Evolutionary conservation across 371 early-diverging fungal species (phyloP), one percentile per base, ranked within the genome.

Genomic region (Furculomyces boomerangus): DNA sequence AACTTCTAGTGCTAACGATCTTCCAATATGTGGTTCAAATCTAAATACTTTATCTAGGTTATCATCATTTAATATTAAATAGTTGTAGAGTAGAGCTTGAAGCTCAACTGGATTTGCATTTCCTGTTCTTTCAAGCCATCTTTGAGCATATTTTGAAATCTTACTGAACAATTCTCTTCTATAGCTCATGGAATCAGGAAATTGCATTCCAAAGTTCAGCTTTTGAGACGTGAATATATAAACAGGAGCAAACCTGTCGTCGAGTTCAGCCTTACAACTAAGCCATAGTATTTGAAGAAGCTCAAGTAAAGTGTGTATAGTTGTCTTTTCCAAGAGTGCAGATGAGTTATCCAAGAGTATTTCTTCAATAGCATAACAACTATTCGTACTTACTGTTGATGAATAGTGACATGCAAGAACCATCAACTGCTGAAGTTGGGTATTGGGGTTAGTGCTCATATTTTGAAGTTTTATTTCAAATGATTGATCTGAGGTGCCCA

Each of bases 181-280:
- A 57, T 88, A 88, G 14, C 67, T 61, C 56, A 80, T 80, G 0
- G 83, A 80, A 61, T 88, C 88, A 1, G 86, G 82, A 30, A 88
- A 49, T 61, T 82, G 77, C 50, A 88, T 65, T 14, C 83, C 81
- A 5, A 88, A 74, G 27, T 66, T 68, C 13, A 81, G 73, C 29
- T 74, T 70, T 20, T 59, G 32, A 1, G 86, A 84, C 0, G 78
- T 78, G 57, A 84, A 88, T 47, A 74, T 74, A 64, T 81, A 88
- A 0, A 68, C 70, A 1, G 88, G 85, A 30, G 70, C 82, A 59
- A 84, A 86, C 68, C 85, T 85, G 53, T 85, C 84, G 41, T 79
- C 74, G 53, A 79, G 76, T 71, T 84, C 87, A 8, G 81, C 80
- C 60, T 84, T 83, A 54, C 88, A 88, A 53, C 83, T 75, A 54